Conservation (phyloP, 176 grass and related monocot species). For the Aegilops tauschii region DNA sequence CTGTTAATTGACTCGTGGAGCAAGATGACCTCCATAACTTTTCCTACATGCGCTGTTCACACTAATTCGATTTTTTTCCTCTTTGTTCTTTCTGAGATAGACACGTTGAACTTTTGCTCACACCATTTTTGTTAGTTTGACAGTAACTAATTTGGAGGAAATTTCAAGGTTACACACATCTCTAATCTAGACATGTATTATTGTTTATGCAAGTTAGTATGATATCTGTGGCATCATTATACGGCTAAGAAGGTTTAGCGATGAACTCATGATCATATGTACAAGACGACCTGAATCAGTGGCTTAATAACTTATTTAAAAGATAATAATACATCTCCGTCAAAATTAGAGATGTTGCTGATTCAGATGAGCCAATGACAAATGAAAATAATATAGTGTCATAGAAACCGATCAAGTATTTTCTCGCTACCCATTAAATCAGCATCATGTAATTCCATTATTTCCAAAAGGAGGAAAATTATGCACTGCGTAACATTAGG, state of each 20-base stretch:
- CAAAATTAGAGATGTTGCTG: neutral
- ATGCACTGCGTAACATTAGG: neutral
- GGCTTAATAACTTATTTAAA: neutral
- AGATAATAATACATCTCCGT: neutral
- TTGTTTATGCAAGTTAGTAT: neutral
- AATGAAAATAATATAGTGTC: neutral
- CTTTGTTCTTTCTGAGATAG: neutral
- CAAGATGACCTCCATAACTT: neutral
- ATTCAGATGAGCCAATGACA: neutral
- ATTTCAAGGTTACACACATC: neutral
- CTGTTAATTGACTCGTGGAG: neutral
- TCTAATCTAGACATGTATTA: neutral
- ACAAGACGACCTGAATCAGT: neutral
- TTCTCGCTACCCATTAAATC: neutral
- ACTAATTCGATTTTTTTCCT: neutral
- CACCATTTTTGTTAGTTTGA: neutral
- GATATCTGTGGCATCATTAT: constrained; percentile 7
- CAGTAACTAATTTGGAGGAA: neutral
- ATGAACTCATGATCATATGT: neutral
- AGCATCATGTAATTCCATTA: neutral
- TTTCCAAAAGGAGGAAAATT: too few species aligned
- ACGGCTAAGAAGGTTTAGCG: neutral
- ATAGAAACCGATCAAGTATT: neutral
- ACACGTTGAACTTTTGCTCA: neutral
- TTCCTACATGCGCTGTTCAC: neutral